These are phyloP conservation scores for Fistulifera solaris DNA, from an alignment of 108 stramenopile genomes.

Conservation along the genomic window DNA sequence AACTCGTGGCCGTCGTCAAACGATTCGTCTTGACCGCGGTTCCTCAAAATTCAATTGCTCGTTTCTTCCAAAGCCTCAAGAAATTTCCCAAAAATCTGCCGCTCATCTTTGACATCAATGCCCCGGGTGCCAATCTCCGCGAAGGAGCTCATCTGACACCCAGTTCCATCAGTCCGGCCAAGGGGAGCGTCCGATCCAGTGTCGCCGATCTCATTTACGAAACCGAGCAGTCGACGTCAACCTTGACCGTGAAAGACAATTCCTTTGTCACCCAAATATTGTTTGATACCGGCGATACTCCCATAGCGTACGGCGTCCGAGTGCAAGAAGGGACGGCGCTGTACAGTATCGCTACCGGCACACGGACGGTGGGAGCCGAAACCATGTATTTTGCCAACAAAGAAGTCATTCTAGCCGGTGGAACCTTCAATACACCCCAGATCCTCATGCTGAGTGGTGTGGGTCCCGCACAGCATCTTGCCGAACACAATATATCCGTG, in stretches of 20 bases:
- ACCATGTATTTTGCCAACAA: constrained; percentile 3
- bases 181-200: not conserved
- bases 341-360: not conserved
- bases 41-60: not conserved
- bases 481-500: constrained; percentile 15
- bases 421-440: constrained; percentile 60
- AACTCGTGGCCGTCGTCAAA: not conserved
- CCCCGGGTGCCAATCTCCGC: not conserved
- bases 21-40: not conserved
- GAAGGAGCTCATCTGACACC: not conserved
- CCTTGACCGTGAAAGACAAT: not conserved
- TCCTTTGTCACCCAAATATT: not conserved
- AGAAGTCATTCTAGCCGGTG: constrained; percentile 60
- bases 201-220: not conserved
- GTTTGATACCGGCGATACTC: not conserved
- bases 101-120: not conserved
- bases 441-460: constrained; percentile 54
- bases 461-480: constrained; percentile 28
- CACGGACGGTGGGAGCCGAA: not conserved
- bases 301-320: too few relatives aligned
- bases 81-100: not conserved
- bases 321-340: not conserved
- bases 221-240: not conserved
- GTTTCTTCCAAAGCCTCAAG: not conserved
- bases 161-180: not conserved